Evolutionary conservation across 257 asterid species (phyloP), one percentile per base, ranked within the genome.

Genomic region (Fraxinus quadrangulata): DNA sequence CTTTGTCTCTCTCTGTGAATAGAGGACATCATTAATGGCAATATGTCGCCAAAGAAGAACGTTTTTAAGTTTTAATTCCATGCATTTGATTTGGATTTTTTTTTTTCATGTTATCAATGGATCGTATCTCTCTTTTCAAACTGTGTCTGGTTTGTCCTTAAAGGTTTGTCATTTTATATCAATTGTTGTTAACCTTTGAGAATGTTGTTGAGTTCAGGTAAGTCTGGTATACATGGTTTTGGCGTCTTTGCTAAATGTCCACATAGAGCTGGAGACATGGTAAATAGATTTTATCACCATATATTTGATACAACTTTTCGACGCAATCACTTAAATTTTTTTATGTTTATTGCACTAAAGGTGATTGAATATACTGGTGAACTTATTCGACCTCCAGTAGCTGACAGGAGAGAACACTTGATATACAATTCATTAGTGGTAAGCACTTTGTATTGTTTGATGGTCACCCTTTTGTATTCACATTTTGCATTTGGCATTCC

Each of bases 261-360:
- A 14, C 96, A 90, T 74, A 90, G 84, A 84, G 99, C 99, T 0
- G 99, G 99, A 79, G 99, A 96, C 89, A 93, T 93, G 99, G 99
- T 96, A 84, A 79, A 82, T 81, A 74, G 54, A 77, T 77, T 70
- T 80, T 65, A 77, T 75, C 54, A 54, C 79, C 74, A 70, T 73
- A 71, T 76, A 11, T 47, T 74, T 83, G 59, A 72, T 71, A 30
- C 45, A 74, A 45, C 12, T 65, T 81, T 71, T 77, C 28, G 49
- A 71, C 78, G 70, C 21, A 33, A 67, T 37, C 66, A 80, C 71
- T 78, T 19, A 83, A 70, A 23, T 8, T 61, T 67, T 75, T 45
- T 68, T 12, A 70, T 42, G 49, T 73, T 81, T 81, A 71, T 83
- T 80, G 81, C 80, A 63, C 77, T 74, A 42, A 82, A 96, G 99